phyloP scores from a whole-genome alignment of 1,284 basidiomycete species.

The Sporisorium graminicola region DNA sequence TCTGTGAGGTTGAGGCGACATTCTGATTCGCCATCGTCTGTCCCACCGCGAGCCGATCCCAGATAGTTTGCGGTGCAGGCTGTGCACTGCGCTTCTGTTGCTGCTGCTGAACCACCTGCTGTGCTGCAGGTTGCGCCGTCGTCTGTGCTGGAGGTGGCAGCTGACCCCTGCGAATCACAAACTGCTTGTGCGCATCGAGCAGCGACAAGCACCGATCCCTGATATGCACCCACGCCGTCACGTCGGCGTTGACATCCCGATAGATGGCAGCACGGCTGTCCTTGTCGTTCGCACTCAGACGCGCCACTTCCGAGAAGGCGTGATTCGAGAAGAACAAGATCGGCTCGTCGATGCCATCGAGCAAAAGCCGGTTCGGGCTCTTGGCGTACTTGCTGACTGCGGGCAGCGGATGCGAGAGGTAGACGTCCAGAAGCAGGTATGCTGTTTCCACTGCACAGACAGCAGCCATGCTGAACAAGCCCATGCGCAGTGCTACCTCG shows the following conservation, averaged over 20 bases:
- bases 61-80: constrained; percentile 21
- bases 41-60: constrained; percentile 45
- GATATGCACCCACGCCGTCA: constrained; percentile 44
- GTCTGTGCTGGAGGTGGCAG: neutral
- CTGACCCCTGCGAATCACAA: constrained; percentile 25
- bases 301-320: constrained; percentile 49
- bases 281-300: constrained; percentile 34
- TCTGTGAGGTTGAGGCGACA: neutral
- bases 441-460: constrained; percentile 45
- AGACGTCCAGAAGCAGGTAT: constrained; percentile 56
- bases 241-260: constrained; percentile 49
- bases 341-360: constrained; percentile 53
- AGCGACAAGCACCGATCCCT: constrained; percentile 39
- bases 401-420: constrained; percentile 55
- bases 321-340: constrained; percentile 55
- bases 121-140: neutral
- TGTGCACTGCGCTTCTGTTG: constrained; percentile 19
- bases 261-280: constrained; percentile 42
- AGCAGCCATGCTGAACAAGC: constrained; percentile 35
- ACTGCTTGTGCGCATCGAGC: constrained; percentile 37
- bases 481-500: constrained; percentile 24
- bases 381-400: constrained; percentile 34
- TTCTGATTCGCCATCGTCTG: constrained; percentile 16
- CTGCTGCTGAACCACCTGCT: constrained; percentile 9
- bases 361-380: constrained; percentile 44